A percentile compares a stretch with the other conserved stretches of the same genome.
Evolutionary conservation across 2,329 filamentous ascomycete genomes (phyloP).

Genomic region (Gremmenia infestans): DNA sequence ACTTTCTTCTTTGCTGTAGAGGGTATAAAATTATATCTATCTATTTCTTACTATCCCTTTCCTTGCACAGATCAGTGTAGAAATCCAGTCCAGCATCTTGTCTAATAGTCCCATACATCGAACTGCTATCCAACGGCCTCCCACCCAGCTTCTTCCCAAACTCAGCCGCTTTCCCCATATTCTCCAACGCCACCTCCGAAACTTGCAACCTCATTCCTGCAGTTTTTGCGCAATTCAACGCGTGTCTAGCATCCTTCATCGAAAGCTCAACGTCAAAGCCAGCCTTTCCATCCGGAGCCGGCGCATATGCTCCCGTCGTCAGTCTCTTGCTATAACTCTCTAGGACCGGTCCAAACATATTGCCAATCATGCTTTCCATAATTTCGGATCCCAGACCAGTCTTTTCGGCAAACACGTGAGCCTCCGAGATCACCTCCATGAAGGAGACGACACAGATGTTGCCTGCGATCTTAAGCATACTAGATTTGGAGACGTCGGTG

Average conservation of each 20-base stretch:
- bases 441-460: constrained; percentile 24
- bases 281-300: constrained; percentile 25
- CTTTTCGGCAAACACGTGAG: constrained; percentile 42
- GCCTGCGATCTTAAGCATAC: constrained; percentile 41
- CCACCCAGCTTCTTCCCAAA: constrained; percentile 29
- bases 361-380: constrained; percentile 39
- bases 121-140: constrained; percentile 43
- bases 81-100: constrained; percentile 40
- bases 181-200: constrained; percentile 31
- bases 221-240: constrained; percentile 20
- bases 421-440: constrained; percentile 42
- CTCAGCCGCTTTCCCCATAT: constrained; percentile 38
- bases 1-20: no score
- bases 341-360: constrained; percentile 39
- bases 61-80: constrained; percentile 34
- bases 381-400: constrained; percentile 38
- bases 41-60: constrained; percentile 8
- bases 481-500: constrained; percentile 38
- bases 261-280: constrained; percentile 23
- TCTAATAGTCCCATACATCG: constrained; percentile 45
- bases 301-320: constrained; percentile 39
- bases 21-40: no score
- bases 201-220: constrained; percentile 20
- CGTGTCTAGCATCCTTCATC: constrained; percentile 27
- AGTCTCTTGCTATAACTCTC: constrained; percentile 39